phyloP scores from a whole-genome alignment of 495 filamentous ascomycete species.

The Neurospora terricola region DNA sequence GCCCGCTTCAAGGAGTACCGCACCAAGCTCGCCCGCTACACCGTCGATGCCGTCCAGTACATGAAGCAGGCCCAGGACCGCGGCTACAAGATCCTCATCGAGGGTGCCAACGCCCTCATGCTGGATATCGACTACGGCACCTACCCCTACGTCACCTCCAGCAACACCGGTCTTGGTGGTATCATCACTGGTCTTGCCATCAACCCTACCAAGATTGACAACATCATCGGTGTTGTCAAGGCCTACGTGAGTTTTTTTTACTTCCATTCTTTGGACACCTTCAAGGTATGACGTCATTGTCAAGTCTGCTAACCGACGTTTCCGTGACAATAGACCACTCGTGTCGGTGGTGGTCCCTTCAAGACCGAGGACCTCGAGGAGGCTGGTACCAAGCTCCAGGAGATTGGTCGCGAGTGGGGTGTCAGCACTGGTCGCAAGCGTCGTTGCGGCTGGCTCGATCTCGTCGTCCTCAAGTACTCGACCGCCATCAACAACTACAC shows the following conservation, averaged over 20 bases:
- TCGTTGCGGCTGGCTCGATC: conserved; percentile 84
- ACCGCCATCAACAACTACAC: conserved; percentile 64
- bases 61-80: conserved; percentile 46
- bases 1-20: conserved; percentile 53
- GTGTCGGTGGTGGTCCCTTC: conserved; percentile 75
- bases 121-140: conserved; percentile 46
- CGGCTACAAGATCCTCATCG: conserved; percentile 61
- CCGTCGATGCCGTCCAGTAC: conserved; percentile 58
- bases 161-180: conserved; percentile 65
- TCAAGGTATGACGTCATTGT: not conserved
- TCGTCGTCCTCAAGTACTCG: conserved; percentile 76
- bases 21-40: conserved; percentile 51
- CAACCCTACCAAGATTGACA: conserved; percentile 38
- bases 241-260: conserved; percentile 36
- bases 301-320: not conserved
- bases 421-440: conserved; percentile 70
- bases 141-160: conserved; percentile 80
- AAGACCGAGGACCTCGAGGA: conserved; percentile 69
- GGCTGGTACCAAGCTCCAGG: conserved; percentile 31
- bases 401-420: conserved; percentile 53
- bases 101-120: conserved; percentile 80
- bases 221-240: conserved; percentile 79
- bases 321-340: conserved; percentile 37
- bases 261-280: not conserved
- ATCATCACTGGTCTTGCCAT: conserved; percentile 62